phyloP scores from a whole-genome alignment of 1,284 basidiomycete species.

The Mycena citricolor region DNA sequence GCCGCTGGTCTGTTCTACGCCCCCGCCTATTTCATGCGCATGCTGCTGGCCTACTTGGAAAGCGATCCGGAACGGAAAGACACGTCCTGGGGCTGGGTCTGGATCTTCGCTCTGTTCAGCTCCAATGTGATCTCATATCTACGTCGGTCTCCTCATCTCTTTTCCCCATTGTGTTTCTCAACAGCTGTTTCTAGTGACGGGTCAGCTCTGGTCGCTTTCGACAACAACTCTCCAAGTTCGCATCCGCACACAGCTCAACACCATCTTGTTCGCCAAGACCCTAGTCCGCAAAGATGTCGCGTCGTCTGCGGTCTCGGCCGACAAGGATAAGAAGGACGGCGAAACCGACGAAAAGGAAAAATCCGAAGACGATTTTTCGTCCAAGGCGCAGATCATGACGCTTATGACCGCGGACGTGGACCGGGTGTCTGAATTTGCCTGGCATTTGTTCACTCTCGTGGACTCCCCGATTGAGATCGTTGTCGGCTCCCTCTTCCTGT shows the following conservation, averaged over 20 bases:
- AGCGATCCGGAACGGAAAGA: constrained; percentile 49
- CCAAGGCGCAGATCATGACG: constrained; percentile 88
- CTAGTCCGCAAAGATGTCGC: constrained; percentile 85
- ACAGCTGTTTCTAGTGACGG: constrained; percentile 27
- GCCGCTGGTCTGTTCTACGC: constrained; percentile 37
- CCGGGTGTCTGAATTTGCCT: constrained; percentile 80
- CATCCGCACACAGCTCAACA: constrained; percentile 80
- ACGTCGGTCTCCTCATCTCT: constrained; percentile 38
- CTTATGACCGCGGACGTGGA: constrained; percentile 77
- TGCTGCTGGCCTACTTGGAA: constrained; percentile 11
- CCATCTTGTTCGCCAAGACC: constrained; percentile 85
- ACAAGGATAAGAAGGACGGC: constrained; percentile 27
- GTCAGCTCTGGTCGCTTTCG: constrained; percentile 70
- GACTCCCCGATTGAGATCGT: constrained; percentile 85
- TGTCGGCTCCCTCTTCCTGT: constrained; percentile 81
- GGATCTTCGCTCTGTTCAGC: constrained; percentile 66
- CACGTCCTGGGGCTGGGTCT: constrained; percentile 73
- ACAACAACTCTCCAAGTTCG: constrained; percentile 71
- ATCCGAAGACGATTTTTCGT: constrained; percentile 78
- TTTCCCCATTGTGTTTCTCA: neutral
- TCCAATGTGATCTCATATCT: constrained; percentile 60
- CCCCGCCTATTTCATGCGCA: constrained; percentile 11
- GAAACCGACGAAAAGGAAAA: constrained; percentile 34
- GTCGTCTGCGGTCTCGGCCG: neutral
- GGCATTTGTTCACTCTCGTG: constrained; percentile 63